Percentiles rank a stretch among this genome's conserved stretches.
Evolutionary conservation across 768 basidiomycete species (phyloP).

Genomic region (Auricularia sp.): DNA sequence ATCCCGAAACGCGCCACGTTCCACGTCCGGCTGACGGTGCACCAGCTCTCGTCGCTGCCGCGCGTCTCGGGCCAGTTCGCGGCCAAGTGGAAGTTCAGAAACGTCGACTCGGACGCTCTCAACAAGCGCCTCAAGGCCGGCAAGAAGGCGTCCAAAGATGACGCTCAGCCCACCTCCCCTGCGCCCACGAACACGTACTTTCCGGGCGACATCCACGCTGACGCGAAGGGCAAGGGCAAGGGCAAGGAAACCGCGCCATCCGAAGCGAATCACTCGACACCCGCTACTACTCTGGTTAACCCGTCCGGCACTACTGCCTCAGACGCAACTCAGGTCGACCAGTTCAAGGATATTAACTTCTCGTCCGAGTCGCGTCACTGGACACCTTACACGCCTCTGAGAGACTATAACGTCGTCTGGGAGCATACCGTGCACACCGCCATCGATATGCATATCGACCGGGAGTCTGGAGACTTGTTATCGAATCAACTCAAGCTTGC

Average conservation of each 20-base stretch:
- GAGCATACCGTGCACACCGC: constrained; percentile 44
- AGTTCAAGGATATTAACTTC: constrained; percentile 1
- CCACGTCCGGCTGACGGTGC: constrained; percentile 46
- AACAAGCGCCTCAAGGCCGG: not conserved
- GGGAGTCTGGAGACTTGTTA: constrained; percentile 37
- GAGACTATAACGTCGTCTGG: constrained; percentile 58
- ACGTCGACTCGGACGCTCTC: constrained; percentile 25
- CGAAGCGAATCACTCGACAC: not conserved
- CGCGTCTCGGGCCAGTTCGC: constrained; percentile 62
- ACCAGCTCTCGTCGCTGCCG: constrained; percentile 63
- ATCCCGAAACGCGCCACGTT: constrained; percentile 58
- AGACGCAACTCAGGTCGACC: not conserved
- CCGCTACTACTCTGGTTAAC: not conserved
- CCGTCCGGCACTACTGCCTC: not conserved
- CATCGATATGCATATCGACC: constrained; percentile 51
- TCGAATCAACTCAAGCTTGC: constrained; percentile 57
- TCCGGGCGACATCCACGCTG: constrained; percentile 29
- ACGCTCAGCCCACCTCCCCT: not conserved
- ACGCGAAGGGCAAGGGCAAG: constrained; percentile 6
- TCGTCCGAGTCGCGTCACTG: constrained; percentile 41
- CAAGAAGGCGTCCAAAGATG: not conserved
- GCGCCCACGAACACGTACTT: constrained; percentile 5
- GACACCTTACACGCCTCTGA: constrained; percentile 49
- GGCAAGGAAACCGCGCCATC: constrained; percentile 5
- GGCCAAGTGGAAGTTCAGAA: constrained; percentile 63